phyloP scores from a whole-genome alignment of 345 rosid species.

The Trapa incisa region DNA sequence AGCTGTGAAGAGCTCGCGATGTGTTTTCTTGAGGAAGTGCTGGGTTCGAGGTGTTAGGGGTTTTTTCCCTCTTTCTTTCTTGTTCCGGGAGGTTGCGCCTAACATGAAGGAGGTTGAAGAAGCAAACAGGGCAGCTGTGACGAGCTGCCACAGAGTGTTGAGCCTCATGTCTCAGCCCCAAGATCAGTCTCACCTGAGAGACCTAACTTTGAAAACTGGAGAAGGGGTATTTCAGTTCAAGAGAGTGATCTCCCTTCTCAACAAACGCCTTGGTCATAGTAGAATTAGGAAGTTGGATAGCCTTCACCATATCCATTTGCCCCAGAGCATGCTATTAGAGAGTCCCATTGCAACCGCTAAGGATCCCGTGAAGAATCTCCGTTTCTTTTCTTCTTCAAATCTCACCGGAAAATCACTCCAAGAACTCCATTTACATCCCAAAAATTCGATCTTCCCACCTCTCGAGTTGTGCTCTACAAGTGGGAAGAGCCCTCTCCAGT shows the following conservation, averaged over 20 bases:
- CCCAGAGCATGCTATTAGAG: slow-evolving; percentile 51
- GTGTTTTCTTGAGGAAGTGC: too few species aligned
- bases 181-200: slow-evolving; percentile 44
- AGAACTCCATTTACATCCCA: slow-evolving; percentile 7
- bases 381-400: too few species aligned
- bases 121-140: slow-evolving; percentile 40
- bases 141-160: slow-evolving; percentile 29
- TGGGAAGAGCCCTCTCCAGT: slow-evolving; percentile 30
- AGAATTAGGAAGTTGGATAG: slow-evolving; percentile 76
- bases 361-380: slow-evolving; percentile 20
- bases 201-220: slow-evolving; percentile 55
- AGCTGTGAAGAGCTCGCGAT: too few species aligned
- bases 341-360: slow-evolving; percentile 27
- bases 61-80: too few species aligned
- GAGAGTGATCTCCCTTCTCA: slow-evolving; percentile 63
- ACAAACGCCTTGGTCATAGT: slow-evolving; percentile 75
- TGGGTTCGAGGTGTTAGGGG: too few species aligned
- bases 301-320: slow-evolving; percentile 25
- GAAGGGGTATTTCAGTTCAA: slow-evolving; percentile 87
- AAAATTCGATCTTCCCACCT: slow-evolving; percentile 6
- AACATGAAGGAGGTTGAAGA: slow-evolving; percentile 42
- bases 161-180: background rate
- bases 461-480: slow-evolving; percentile 8
- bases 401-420: slow-evolving; percentile 17
- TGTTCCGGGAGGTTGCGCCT: too few species aligned